Conservation (phyloP, 1,284 basidiomycete genomes). For the Cutaneotrichosporon sp. region DNA sequence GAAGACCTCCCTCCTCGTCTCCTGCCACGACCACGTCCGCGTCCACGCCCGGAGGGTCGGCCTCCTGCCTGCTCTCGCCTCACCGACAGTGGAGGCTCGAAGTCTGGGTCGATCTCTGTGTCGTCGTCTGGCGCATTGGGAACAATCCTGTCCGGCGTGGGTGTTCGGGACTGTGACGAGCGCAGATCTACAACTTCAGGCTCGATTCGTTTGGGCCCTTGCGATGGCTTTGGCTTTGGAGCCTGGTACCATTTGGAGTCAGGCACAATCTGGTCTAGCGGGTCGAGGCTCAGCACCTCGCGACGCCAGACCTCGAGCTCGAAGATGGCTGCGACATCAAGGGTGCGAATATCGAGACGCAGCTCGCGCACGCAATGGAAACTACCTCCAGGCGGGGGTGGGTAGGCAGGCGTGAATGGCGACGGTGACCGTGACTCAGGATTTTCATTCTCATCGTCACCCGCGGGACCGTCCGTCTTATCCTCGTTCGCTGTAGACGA, state of each 20-base stretch:
- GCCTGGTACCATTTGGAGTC: conserved; percentile 27
- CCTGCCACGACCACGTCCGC: conserved; percentile 7
- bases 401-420: conserved; percentile 19
- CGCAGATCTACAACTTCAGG: neutral
- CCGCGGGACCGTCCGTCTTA: neutral
- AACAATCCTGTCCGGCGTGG: conserved; percentile 27
- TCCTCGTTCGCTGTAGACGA: neutral
- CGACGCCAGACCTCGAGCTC: conserved; percentile 45
- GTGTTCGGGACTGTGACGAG: conserved; percentile 6
- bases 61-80: neutral
- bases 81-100: conserved; percentile 16
- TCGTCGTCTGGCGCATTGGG: conserved; percentile 30
- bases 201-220: neutral
- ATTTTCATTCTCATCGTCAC: neutral
- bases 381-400: conserved; percentile 35
- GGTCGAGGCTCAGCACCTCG: conserved; percentile 31
- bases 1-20: neutral
- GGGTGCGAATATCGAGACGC: conserved; percentile 40
- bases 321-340: conserved; percentile 43
- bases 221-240: conserved; percentile 1
- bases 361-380: conserved; percentile 39
- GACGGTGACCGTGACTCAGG: conserved; percentile 12
- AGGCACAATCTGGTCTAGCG: conserved; percentile 31
- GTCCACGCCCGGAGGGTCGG: neutral
- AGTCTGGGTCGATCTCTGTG: conserved; percentile 30